A percentile compares a stretch with the other conserved stretches of the same genome.
Conservation (phyloP, 768 basidiomycete genomes). For the Leccinum longicurvipes region DNA sequence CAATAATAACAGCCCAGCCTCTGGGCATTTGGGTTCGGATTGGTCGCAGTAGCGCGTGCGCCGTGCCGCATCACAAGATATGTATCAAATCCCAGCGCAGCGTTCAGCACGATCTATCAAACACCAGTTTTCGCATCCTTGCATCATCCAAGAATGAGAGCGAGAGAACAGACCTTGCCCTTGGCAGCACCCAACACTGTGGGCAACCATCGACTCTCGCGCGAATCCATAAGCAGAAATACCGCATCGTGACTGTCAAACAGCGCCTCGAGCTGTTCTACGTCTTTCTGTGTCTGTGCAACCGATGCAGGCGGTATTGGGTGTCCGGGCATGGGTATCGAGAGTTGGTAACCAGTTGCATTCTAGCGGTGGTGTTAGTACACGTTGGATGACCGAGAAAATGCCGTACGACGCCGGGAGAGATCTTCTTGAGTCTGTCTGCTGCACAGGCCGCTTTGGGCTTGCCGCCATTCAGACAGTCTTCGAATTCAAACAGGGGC, state of each 20-base stretch:
- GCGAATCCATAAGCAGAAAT: constrained; percentile 96
- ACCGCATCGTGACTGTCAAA: constrained; percentile 86
- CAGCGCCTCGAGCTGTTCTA: constrained; percentile 69
- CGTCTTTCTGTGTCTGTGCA: constrained; percentile 61
- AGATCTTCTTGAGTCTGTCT: constrained; percentile 78
- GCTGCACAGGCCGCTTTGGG: constrained; percentile 93
- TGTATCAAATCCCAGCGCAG: constrained; percentile 92
- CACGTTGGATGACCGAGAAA: no score
- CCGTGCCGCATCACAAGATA: constrained; percentile 98
- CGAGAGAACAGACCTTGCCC: constrained; percentile 60
- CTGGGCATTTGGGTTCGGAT: constrained; percentile 20
- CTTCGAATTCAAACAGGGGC: constrained; percentile 93
- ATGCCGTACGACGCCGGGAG: constrained; percentile 81
- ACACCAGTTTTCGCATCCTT: background rate
- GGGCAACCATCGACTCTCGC: constrained; percentile 95
- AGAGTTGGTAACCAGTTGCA: constrained; percentile 70
- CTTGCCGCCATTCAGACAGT: constrained; percentile 89
- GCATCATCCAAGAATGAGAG: background rate
- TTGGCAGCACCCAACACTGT: constrained; percentile 83
- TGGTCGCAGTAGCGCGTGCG: constrained; percentile 40
- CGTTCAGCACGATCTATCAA: constrained; percentile 83
- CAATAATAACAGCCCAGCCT: constrained; percentile 95
- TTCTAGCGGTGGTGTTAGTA: constrained; percentile 46
- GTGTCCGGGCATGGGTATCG: constrained; percentile 98
- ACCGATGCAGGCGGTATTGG: constrained; percentile 66